phyloP scores from a whole-genome alignment of 73 alveolate genomes.

The Uronychia binucleata region DNA sequence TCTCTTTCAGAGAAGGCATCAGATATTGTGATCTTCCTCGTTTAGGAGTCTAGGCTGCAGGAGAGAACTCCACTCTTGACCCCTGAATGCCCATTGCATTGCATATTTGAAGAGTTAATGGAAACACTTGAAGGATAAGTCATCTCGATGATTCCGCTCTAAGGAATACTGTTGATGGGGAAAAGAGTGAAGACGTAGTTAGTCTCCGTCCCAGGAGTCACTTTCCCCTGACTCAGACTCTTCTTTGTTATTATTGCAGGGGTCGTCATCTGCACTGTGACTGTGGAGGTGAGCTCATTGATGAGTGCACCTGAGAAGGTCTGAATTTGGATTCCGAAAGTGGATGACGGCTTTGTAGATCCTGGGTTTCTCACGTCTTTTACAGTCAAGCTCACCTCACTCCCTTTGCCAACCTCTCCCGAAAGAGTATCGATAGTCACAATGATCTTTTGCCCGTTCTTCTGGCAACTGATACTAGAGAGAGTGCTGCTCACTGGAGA shows the following conservation, averaged over 20 bases:
- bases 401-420: background rate
- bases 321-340: background rate
- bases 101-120: background rate
- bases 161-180: background rate
- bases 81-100: background rate
- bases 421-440: background rate
- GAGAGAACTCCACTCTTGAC: background rate
- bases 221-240: background rate
- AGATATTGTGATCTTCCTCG: background rate
- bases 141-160: background rate
- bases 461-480: background rate
- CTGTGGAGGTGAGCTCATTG: background rate
- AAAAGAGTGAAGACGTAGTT: background rate
- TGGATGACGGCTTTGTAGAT: background rate
- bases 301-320: background rate
- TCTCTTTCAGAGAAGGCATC: background rate
- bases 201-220: background rate
- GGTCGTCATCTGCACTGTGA: background rate
- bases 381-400: background rate
- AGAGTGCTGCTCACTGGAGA: background rate
- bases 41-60: background rate
- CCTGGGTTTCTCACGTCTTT: background rate
- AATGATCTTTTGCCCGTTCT: background rate
- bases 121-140: background rate
- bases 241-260: background rate